These are phyloP conservation scores for Psilocybe mexicana DNA, from an alignment of 1,284 basidiomycete species.

Conservation along the genomic window DNA sequence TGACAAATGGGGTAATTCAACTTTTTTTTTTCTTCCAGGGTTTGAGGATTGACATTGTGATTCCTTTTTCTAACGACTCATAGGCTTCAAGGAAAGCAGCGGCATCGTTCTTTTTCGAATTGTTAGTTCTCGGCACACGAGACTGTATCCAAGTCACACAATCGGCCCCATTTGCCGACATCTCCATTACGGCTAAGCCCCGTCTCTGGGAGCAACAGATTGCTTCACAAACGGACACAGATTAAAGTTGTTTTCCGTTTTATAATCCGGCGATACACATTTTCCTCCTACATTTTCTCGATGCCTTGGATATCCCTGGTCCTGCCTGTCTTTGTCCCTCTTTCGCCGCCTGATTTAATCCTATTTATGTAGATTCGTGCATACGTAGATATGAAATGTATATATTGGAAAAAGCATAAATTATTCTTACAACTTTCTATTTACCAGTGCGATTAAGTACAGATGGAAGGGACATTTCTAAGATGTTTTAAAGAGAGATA, in stretches of 20 bases:
- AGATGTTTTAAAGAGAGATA: conserved; percentile 22
- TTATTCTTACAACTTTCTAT: neutral
- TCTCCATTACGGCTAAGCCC: conserved; percentile 81
- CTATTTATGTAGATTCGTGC: neutral
- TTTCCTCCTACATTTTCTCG: too few relatives aligned
- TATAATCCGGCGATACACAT: neutral
- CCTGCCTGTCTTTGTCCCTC: neutral
- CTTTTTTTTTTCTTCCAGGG: conserved; percentile 4
- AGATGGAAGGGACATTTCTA: neutral
- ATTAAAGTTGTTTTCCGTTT: neutral
- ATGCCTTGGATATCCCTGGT: neutral
- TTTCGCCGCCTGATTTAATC: neutral
- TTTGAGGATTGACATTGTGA: conserved; percentile 6
- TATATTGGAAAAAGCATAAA: neutral
- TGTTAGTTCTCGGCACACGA: conserved; percentile 90
- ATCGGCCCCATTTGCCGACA: conserved; percentile 77
- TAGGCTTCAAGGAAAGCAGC: conserved; percentile 90
- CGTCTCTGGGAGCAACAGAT: conserved; percentile 79
- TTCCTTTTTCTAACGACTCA: neutral
- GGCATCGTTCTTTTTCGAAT: conserved; percentile 96
- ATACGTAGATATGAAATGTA: neutral
- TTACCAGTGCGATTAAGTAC: too few relatives aligned
- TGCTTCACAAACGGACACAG: conserved; percentile 4
- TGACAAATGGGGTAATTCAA: conserved; percentile 68
- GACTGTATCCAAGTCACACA: conserved; percentile 88